Evolutionary conservation across 306 rosid genomes (phyloP), one percentile per base, ranked within the genome.

Genomic region (Trifolium subterraneum): DNA sequence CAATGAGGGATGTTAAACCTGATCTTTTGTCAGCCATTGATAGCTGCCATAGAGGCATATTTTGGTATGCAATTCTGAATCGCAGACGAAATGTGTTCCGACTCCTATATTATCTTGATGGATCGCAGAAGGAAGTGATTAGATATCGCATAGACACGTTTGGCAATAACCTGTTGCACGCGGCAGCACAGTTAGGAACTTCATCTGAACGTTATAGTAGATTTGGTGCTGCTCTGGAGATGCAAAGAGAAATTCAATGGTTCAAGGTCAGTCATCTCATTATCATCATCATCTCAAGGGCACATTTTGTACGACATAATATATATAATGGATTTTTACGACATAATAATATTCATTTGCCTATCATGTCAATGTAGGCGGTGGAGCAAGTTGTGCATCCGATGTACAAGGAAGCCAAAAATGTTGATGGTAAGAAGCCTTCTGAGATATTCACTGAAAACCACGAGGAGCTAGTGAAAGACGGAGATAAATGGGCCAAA

Each of bases 181-280:
- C 56, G 13, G 70, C 75, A 3, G 70, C 16, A 35, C 8, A 68
- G 10, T 58, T 68, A 58, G 80, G 75, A 1, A 52, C 80, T 59
- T 45, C 75, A 11, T 77, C 75, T 33, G 64, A 10, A 1, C 70
- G 52, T 22, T 25, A 16, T 47, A 3, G 2, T 1, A 77, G 63
- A 20, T 10, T 13, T 3, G 70, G 63, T 15, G 54, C 80, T 45
- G 75, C 64, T 77, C 19, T 76, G 4, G 69, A 76, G 44, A 76
- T 76, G 80, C 80, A 76, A 76, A 76, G 68, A 29, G 75, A 69
- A 59, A 2, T 59, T 69, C 75, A 68, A 33, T 77, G 81, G 81
- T 77, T 77, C 10, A 9, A 65, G 73, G 73, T 75, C 2, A 74
- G 31, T 27, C 31, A n/a, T n/a, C n/a, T n/a, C n/a, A n/a, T n/a